Percentiles rank a stretch among this genome's conserved stretches.
Evolutionary conservation across 1,284 basidiomycete genomes (phyloP).

Genomic region (Leccinum huronense): DNA sequence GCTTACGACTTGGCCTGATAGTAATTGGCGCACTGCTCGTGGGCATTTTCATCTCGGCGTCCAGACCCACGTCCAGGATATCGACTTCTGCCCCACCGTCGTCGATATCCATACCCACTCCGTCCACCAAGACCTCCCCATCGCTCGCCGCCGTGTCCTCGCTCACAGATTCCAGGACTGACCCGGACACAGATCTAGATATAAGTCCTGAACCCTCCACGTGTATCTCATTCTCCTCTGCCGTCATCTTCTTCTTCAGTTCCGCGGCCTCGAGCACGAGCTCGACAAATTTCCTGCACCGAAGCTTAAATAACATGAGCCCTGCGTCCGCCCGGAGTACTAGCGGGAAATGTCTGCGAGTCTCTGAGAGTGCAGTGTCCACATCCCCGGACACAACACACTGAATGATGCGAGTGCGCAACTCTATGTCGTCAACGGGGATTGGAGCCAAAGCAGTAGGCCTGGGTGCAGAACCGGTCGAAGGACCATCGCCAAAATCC

Average conservation of each 20-base stretch:
- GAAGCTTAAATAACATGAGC: constrained; percentile 70
- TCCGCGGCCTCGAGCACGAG: constrained; percentile 68
- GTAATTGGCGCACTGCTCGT: constrained; percentile 33
- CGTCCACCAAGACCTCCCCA: constrained; percentile 36
- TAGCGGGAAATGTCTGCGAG: constrained; percentile 52
- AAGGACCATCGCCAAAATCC: constrained; percentile 29
- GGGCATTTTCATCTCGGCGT: constrained; percentile 22
- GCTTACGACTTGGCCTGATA: constrained; percentile 31
- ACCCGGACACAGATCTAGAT: constrained; percentile 31
- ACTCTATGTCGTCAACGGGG: constrained; percentile 51
- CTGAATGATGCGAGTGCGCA: constrained; percentile 67
- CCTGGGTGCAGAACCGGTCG: constrained; percentile 9
- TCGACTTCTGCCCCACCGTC: constrained; percentile 38
- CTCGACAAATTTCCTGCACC: constrained; percentile 81
- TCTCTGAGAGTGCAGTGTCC: constrained; percentile 62
- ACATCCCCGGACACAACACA: constrained; percentile 69
- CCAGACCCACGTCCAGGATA: constrained; percentile 20
- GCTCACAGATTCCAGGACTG: constrained; percentile 28
- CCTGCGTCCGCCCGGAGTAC: constrained; percentile 67
- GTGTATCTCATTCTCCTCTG: constrained; percentile 34
- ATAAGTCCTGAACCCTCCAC: constrained; percentile 30
- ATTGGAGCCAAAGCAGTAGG: constrained; percentile 13
- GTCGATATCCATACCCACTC: constrained; percentile 53
- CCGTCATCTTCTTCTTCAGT: constrained; percentile 57
- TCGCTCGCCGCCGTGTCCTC: constrained; percentile 29